These are phyloP conservation scores for Apostasia ramifera DNA, from an alignment of 106 monocot species.

Conservation along the genomic window DNA sequence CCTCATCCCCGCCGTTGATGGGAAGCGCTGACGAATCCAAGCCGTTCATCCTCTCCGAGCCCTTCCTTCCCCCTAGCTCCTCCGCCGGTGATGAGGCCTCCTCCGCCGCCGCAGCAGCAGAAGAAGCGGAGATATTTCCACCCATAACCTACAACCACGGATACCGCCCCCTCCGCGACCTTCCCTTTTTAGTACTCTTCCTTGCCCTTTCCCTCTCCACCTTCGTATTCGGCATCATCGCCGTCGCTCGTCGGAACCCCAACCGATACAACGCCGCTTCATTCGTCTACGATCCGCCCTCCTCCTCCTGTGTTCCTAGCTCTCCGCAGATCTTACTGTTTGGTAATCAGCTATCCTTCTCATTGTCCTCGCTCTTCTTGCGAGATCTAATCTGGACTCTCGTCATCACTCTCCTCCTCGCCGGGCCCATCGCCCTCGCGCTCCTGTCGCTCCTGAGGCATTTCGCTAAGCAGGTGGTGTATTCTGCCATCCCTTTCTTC, in stretches of 20 bases:
- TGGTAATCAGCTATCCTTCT: constrained; percentile 14
- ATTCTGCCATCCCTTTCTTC: constrained; percentile 66
- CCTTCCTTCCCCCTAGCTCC: constrained; percentile 14
- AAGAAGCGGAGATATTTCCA: constrained; percentile 31
- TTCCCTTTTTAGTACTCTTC: constrained; percentile 53
- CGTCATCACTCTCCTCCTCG: constrained; percentile 47
- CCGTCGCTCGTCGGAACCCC: constrained; percentile 41
- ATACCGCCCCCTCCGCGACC: constrained; percentile 61
- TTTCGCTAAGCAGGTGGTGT: constrained; percentile 65
- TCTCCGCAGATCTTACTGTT: constrained; percentile 5
- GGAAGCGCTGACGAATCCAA: constrained; percentile 29
- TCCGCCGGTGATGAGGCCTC: neutral
- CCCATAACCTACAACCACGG: constrained; percentile 59
- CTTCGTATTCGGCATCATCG: constrained; percentile 36
- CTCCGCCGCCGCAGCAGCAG: neutral
- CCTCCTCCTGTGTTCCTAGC: constrained; percentile 23
- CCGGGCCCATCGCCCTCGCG: constrained; percentile 28
- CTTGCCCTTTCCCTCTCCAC: constrained; percentile 53
- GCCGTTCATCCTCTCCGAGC: constrained; percentile 19
- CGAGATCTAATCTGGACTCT: constrained; percentile 53
- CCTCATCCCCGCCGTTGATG: constrained; percentile 7
- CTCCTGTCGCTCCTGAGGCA: constrained; percentile 52
- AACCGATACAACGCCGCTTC: constrained; percentile 22
- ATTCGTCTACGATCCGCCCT: constrained; percentile 30
- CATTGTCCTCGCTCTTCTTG: constrained; percentile 12